A percentile compares a stretch with the other conserved stretches of the same genome.
Evolutionary conservation across 129 eudicot genomes (phyloP).

Genomic region (Artemisia annua): DNA sequence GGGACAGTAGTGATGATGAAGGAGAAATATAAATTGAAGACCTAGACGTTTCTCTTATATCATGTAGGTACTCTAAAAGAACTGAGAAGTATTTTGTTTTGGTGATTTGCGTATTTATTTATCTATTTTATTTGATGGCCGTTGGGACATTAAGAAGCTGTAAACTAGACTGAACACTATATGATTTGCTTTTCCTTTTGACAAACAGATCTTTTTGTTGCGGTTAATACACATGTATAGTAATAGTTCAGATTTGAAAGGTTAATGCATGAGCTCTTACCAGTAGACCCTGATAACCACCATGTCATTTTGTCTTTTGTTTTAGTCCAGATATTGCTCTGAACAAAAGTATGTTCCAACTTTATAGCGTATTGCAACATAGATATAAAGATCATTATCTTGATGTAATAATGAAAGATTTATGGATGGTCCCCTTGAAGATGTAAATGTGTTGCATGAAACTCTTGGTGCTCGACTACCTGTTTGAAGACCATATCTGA

Average conservation of each 20-base stretch:
- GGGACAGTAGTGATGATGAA: conserved; percentile 65
- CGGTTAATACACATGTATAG: neutral
- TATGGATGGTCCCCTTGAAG: too few relatives aligned
- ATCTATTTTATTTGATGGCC: conserved; percentile 1
- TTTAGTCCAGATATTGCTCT: neutral
- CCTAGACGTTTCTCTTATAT: neutral
- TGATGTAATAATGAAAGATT: too few relatives aligned
- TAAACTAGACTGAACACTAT: conserved; percentile 8
- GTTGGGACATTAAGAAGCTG: neutral
- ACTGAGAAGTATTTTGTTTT: too few relatives aligned
- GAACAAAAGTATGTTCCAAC: too few relatives aligned
- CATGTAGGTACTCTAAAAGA: neutral
- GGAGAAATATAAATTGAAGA: conserved; percentile 27
- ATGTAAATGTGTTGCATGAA: too few relatives aligned
- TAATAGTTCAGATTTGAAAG: neutral
- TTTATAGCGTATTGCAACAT: too few relatives aligned
- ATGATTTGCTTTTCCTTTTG: neutral
- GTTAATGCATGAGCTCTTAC: neutral
- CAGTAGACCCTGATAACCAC: too few relatives aligned
- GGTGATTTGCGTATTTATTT: neutral
- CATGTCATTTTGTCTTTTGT: neutral
- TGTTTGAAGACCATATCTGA: too few relatives aligned
- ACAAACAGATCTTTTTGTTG: neutral
- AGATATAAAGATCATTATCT: too few relatives aligned
- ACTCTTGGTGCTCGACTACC: too few relatives aligned